Evolutionary conservation across 352 stramenopile genomes (phyloP).

Genomic region (Globisporangium sylvaticum): DNA sequence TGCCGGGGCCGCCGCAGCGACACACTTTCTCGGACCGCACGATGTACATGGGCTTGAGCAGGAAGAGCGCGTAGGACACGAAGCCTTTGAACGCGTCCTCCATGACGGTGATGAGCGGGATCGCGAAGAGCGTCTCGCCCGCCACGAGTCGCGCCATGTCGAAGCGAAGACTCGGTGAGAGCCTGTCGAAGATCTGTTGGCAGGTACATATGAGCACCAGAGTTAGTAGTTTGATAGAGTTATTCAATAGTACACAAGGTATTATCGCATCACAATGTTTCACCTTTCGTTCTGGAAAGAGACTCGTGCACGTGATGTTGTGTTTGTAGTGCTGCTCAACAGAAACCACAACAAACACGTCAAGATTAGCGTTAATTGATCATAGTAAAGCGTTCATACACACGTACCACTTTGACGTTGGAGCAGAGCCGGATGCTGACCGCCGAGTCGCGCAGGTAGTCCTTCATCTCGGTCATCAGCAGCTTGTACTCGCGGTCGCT

Average conservation of each 20-base stretch:
- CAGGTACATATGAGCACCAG: background rate
- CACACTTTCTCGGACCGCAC: slow-evolving; percentile 69
- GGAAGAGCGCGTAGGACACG: slow-evolving; percentile 83
- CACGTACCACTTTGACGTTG: slow-evolving; percentile 65
- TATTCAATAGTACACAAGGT: background rate
- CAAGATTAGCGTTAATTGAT: too few species aligned
- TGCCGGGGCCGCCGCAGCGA: slow-evolving; percentile 58
- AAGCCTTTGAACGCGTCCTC: slow-evolving; percentile 87
- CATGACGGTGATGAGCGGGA: slow-evolving; percentile 83
- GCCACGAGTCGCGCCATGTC: slow-evolving; percentile 77
- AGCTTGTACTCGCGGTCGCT: slow-evolving; percentile 73
- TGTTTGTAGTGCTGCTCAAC: slow-evolving; percentile 65
- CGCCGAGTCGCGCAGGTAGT: slow-evolving; percentile 69
- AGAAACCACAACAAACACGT: background rate
- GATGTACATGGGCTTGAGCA: slow-evolving; percentile 75
- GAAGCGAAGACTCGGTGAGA: slow-evolving; percentile 76
- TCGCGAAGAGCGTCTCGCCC: slow-evolving; percentile 69
- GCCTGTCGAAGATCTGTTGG: slow-evolving; percentile 74
- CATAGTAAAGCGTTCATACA: too few species aligned
- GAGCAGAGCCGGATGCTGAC: slow-evolving; percentile 48
- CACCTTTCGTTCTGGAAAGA: slow-evolving; percentile 84
- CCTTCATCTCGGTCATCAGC: slow-evolving; percentile 84
- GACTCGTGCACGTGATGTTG: slow-evolving; percentile 55
- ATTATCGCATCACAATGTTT: background rate
- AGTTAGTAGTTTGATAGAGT: too few species aligned